These are phyloP conservation scores for Termitomyces sp. DNA, from an alignment of 768 basidiomycete genomes.

Conservation along the genomic window DNA sequence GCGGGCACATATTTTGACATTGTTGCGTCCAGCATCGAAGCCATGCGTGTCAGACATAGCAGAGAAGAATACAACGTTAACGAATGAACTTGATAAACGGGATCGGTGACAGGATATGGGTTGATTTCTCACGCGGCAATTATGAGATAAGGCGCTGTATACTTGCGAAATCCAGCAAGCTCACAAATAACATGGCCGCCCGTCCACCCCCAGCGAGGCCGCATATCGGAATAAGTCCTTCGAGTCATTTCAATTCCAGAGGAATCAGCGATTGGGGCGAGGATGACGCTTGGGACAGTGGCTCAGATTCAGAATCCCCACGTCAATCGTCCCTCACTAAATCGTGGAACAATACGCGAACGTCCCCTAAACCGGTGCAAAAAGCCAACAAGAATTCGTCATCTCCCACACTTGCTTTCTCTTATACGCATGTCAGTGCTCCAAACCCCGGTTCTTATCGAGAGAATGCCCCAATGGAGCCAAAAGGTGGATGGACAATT, in stretches of 20 bases:
- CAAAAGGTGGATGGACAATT: constrained; percentile 74
- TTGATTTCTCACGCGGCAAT: constrained; percentile 15
- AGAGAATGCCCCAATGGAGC: constrained; percentile 30
- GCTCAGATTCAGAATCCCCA: constrained; percentile 71
- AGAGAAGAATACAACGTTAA: background rate
- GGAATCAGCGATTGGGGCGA: constrained; percentile 63
- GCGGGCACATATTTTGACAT: constrained; percentile 7
- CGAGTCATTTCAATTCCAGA: constrained; percentile 30
- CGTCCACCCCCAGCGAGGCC: constrained; percentile 70
- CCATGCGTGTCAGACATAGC: constrained; percentile 3
- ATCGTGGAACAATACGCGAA: constrained; percentile 34
- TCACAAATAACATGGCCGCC: constrained; percentile 33
- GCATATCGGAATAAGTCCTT: constrained; percentile 60
- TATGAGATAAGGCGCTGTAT: background rate
- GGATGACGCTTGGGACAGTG: constrained; percentile 84
- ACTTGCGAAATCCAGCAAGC: background rate
- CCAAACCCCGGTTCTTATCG: constrained; percentile 74
- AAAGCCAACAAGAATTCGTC: constrained; percentile 41
- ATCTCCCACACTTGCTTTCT: constrained; percentile 67
- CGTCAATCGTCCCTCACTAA: constrained; percentile 46
- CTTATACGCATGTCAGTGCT: constrained; percentile 74
- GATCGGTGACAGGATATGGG: background rate
- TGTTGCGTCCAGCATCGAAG: constrained; percentile 1
- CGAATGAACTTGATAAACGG: too few relatives aligned
- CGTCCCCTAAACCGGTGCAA: constrained; percentile 54